phyloP scores from a whole-genome alignment of 164 flowering plant genomes.

The Chloranthus sessilifolius region DNA sequence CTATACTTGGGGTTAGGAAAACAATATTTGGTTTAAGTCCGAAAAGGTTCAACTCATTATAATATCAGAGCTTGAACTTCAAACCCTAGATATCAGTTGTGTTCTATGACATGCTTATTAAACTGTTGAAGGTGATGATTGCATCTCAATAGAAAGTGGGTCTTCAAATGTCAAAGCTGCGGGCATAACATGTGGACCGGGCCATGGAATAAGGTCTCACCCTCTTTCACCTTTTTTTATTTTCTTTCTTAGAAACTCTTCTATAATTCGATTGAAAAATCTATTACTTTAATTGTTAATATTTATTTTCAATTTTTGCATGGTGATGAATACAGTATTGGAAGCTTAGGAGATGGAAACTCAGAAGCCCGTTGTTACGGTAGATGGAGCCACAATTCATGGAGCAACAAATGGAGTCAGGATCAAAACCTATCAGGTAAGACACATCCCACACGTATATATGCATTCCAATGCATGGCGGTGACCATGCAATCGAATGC shows the following conservation, averaged over 20 bases:
- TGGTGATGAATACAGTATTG: conserved; percentile 33
- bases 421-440: conserved; percentile 54
- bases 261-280: too few species aligned
- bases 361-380: conserved; percentile 37
- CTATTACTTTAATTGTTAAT: background rate
- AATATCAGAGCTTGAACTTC: too few species aligned
- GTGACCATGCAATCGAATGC: too few species aligned
- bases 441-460: too few species aligned
- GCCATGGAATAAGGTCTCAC: conserved; percentile 65
- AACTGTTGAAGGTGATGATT: conserved; percentile 66
- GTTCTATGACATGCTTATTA: too few species aligned
- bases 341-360: conserved; percentile 50
- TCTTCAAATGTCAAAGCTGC: conserved; percentile 29
- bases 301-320: background rate
- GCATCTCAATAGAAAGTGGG: conserved; percentile 49
- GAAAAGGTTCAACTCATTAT: too few species aligned
- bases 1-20: too few species aligned
- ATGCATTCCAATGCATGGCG: too few species aligned
- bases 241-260: background rate
- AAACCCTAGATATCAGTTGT: too few species aligned
- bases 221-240: too few species aligned
- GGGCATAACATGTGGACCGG: conserved; percentile 60
- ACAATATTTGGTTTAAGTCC: too few species aligned
- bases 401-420: conserved; percentile 61
- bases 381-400: conserved; percentile 35